Conservation (phyloP, 768 basidiomycete genomes). For the Xerocomus brunneocitrinus region DNA sequence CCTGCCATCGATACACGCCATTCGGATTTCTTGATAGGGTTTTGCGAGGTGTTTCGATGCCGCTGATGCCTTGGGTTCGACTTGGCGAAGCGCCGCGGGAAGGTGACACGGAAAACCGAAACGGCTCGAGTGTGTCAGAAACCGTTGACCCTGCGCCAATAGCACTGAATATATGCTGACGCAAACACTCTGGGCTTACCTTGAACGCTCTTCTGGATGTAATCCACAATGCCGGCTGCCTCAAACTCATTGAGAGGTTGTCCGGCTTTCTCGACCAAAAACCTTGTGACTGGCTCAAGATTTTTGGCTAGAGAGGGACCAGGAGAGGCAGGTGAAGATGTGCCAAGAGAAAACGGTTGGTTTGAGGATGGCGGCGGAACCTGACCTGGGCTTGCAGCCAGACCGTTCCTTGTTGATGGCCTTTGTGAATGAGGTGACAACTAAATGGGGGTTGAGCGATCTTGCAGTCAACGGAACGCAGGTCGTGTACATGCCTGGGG, state of each 20-base stretch:
- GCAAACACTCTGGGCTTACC: slow-evolving; percentile 29
- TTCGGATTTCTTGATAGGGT: slow-evolving; percentile 69
- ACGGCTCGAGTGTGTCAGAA: slow-evolving; percentile 46
- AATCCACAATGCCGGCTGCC: slow-evolving; percentile 49
- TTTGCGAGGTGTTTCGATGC: slow-evolving; percentile 40
- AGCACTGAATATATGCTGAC: slow-evolving; percentile 7
- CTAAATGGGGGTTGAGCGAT: slow-evolving; percentile 24
- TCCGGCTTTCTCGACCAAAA: slow-evolving; percentile 44
- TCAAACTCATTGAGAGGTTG: slow-evolving; percentile 49
- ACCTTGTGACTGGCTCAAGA: slow-evolving; percentile 45
- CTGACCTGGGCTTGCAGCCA: slow-evolving; percentile 10
- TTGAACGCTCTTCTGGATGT: slow-evolving; percentile 49
- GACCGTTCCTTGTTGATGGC: slow-evolving; percentile 14
- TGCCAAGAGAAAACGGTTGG: slow-evolving; percentile 16
- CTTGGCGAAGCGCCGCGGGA: slow-evolving; percentile 29
- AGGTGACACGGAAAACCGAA: slow-evolving; percentile 53
- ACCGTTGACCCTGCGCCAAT: slow-evolving; percentile 19
- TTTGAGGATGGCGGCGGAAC: slow-evolving; percentile 10
- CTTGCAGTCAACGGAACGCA: slow-evolving; percentile 15
- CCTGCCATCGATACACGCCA: slow-evolving; percentile 67
- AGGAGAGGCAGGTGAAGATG: slow-evolving; percentile 14
- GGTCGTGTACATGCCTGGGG: slow-evolving; percentile 26
- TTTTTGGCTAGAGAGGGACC: slow-evolving; percentile 36
- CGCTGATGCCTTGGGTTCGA: slow-evolving; percentile 9
- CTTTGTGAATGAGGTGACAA: slow-evolving; percentile 17